A percentile compares a stretch with the other conserved stretches of the same genome.
phyloP scores from a whole-genome alignment of 768 basidiomycete genomes.

The Suillus spraguei region DNA sequence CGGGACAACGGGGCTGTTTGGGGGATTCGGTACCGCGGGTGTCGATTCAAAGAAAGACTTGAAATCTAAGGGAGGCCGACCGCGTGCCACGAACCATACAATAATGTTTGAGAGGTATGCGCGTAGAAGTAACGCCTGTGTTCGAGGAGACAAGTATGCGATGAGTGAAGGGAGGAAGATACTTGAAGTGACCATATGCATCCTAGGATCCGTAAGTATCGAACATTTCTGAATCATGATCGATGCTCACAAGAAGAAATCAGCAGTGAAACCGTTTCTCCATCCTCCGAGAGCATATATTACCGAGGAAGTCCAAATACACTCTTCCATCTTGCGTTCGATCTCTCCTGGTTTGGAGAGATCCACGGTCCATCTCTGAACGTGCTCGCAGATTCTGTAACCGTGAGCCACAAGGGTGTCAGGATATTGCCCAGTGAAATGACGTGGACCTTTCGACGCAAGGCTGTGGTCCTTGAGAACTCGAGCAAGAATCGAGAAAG shows the following conservation, averaged over 20 bases:
- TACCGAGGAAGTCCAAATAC: conserved; percentile 55
- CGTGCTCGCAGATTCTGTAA: conserved; percentile 23
- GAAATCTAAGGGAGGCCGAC: conserved; percentile 34
- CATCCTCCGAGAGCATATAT: conserved; percentile 59
- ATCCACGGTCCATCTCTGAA: conserved; percentile 47
- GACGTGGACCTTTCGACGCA: conserved; percentile 1
- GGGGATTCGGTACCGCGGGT: neutral
- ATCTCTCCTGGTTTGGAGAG: conserved; percentile 38
- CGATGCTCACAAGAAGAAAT: conserved; percentile 55
- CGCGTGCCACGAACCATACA: conserved; percentile 31
- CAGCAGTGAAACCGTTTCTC: conserved; percentile 42
- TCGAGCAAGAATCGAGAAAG: conserved; percentile 52
- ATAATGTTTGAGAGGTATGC: conserved; percentile 28
- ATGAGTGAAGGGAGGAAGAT: conserved; percentile 32
- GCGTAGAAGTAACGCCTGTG: conserved; percentile 32
- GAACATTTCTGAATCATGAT: neutral
- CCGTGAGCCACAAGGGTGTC: conserved; percentile 7
- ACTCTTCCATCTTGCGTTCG: conserved; percentile 60
- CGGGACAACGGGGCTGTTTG: neutral
- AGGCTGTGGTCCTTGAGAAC: conserved; percentile 51
- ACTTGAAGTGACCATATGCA: conserved; percentile 35
- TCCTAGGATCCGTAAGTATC: conserved; percentile 19
- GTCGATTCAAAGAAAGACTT: conserved; percentile 28
- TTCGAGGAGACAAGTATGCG: conserved; percentile 17
- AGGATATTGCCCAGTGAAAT: conserved; percentile 26